Percentiles rank a stretch among this genome's conserved stretches.
phyloP scores from a whole-genome alignment of 2,329 filamentous ascomycete species.

The Xylaria sp. region DNA sequence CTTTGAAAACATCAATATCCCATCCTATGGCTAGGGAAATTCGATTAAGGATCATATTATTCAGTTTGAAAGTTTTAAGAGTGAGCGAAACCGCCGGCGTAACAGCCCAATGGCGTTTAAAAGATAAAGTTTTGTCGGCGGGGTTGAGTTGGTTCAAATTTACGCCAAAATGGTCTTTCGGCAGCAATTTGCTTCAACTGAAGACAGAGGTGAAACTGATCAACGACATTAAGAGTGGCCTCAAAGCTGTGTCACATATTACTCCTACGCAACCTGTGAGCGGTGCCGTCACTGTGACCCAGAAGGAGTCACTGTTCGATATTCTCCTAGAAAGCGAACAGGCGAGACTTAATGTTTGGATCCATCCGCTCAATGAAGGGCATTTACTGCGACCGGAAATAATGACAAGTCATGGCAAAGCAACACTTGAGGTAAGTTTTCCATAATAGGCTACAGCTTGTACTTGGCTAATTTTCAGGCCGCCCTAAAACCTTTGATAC shows the following conservation, averaged over 20 bases:
- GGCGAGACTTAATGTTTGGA: conserved; percentile 86
- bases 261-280: conserved; percentile 61
- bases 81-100: conserved; percentile 74
- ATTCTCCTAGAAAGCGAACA: conserved; percentile 87
- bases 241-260: conserved; percentile 73
- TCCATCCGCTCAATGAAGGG: conserved; percentile 79
- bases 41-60: conserved; percentile 88
- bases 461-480: conserved; percentile 53
- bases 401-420: conserved; percentile 56
- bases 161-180: conserved; percentile 91
- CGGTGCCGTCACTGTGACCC: conserved; percentile 72
- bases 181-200: conserved; percentile 90
- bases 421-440: conserved; percentile 53
- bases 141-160: conserved; percentile 89
- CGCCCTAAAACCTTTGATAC: conserved; percentile 72
- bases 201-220: conserved; percentile 91
- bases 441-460: not conserved
- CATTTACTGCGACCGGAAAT: conserved; percentile 53
- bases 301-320: conserved; percentile 85
- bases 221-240: conserved; percentile 74
- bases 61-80: conserved; percentile 81
- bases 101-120: conserved; percentile 80
- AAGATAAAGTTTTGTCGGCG: conserved; percentile 88
- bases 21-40: conserved; percentile 92
- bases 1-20: conserved; percentile 74